These are phyloP conservation scores for Colletotrichum orbiculare DNA, from an alignment of 2,329 filamentous ascomycete species.

Conservation along the genomic window DNA sequence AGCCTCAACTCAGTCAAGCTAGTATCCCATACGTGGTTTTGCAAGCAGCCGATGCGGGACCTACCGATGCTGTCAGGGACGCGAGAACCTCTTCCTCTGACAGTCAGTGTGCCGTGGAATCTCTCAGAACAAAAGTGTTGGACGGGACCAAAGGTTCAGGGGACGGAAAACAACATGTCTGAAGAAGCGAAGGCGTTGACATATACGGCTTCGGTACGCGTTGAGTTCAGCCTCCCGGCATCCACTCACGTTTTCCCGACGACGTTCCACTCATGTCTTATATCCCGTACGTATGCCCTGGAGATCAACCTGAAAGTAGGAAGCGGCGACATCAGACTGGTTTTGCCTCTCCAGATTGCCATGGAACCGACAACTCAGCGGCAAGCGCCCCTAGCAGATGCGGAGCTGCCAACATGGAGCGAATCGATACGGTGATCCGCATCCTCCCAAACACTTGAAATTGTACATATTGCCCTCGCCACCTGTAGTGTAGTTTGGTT, in stretches of 20 bases:
- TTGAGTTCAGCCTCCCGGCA: conserved; percentile 60
- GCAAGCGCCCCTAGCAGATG: not conserved
- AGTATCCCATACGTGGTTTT: conserved; percentile 63
- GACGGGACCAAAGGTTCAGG: conserved; percentile 46
- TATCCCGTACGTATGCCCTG: conserved; percentile 64
- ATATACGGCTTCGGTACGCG: conserved; percentile 54
- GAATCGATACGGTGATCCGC: no score
- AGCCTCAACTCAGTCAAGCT: conserved; percentile 61
- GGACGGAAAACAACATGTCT: not conserved
- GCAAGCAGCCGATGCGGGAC: conserved; percentile 53
- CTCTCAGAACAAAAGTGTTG: conserved; percentile 52
- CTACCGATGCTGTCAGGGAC: conserved; percentile 61
- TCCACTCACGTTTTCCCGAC: conserved; percentile 63
- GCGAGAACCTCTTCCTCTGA: conserved; percentile 43
- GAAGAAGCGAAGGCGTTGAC: conserved; percentile 38
- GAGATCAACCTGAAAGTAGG: conserved; percentile 55
- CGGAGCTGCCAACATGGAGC: not conserved
- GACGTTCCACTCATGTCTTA: conserved; percentile 68
- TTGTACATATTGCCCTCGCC: no score
- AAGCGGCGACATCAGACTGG: conserved; percentile 54
- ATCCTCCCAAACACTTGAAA: not conserved
- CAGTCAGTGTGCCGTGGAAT: conserved; percentile 60
- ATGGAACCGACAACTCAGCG: conserved; percentile 47
- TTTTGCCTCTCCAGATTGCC: conserved; percentile 63
- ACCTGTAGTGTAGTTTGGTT: no score